Conservation (phyloP, 2,329 filamentous ascomycete species). For the Metarhizium rileyi region DNA sequence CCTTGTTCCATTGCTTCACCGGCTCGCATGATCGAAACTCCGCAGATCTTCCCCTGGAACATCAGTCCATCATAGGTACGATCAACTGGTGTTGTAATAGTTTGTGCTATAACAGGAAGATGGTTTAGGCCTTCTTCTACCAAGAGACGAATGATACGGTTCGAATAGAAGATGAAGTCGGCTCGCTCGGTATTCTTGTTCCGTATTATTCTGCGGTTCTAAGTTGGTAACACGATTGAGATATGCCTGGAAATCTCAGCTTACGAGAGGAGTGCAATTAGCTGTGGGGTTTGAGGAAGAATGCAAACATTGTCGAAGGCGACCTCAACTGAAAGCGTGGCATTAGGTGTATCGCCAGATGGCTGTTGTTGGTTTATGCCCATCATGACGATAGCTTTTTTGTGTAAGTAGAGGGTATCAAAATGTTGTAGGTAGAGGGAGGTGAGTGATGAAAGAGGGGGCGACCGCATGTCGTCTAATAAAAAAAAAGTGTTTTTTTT, state of each 20-base stretch:
- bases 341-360: conserved; percentile 68
- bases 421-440: too few species aligned
- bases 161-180: conserved; percentile 99
- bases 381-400: not conserved
- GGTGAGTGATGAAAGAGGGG: too few species aligned
- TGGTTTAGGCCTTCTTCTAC: conserved; percentile 98
- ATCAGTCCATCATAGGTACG: conserved; percentile 81
- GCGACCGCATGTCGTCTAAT: too few species aligned
- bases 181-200: conserved; percentile 82
- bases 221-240: not conserved
- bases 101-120: conserved; percentile 79
- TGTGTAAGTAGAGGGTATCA: not conserved
- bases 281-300: conserved; percentile 84
- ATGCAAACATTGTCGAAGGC: conserved; percentile 81
- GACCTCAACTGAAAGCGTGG: conserved; percentile 79
- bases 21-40: conserved; percentile 95
- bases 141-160: conserved; percentile 90
- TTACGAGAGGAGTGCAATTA: conserved; percentile 96
- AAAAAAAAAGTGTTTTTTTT: not conserved
- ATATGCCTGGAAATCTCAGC: conserved; percentile 26
- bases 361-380: conserved; percentile 50
- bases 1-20: conserved; percentile 99
- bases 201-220: conserved; percentile 71
- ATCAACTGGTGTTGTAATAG: conserved; percentile 84
- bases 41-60: conserved; percentile 97